Conservation (phyloP, 176 grass and related monocot genomes). For the Oryza officinalis region DNA sequence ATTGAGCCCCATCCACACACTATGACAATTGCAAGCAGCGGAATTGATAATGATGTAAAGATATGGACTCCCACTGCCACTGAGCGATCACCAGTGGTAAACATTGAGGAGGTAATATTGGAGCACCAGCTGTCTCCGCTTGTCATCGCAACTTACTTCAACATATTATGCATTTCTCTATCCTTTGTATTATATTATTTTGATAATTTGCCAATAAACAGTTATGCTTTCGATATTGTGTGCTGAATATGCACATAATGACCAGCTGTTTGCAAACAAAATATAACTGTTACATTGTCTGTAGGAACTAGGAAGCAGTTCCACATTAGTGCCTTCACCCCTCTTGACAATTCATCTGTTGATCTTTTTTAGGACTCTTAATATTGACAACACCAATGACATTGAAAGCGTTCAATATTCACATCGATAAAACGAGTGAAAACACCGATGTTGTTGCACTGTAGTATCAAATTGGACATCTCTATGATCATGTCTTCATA, state of each 20-base stretch:
- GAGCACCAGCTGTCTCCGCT: background rate
- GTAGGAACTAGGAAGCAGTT: constrained; percentile 10
- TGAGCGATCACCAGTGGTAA: constrained; percentile 52
- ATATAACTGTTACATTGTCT: background rate
- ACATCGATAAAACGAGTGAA: background rate
- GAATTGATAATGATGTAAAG: constrained; percentile 91
- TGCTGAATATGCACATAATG: background rate
- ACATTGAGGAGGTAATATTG: constrained; percentile 65
- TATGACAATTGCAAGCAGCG: constrained; percentile 69
- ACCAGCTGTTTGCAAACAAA: background rate
- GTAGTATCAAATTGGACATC: background rate
- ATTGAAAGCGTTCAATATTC: constrained; percentile 18
- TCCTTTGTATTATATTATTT: background rate
- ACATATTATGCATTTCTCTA: constrained; percentile 30
- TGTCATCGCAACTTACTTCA: constrained; percentile 15
- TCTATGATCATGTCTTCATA: background rate
- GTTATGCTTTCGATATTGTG: background rate
- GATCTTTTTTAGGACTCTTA: background rate
- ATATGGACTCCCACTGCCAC: constrained; percentile 75
- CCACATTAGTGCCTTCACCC: background rate
- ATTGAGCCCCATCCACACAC: constrained; percentile 76
- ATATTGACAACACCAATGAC: constrained; percentile 2
- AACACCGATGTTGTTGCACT: background rate
- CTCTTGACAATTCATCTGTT: constrained; percentile 4
- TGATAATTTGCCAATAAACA: constrained; percentile 12